Evolutionary conservation across 176 grass and related monocot species (phyloP).

Genomic region (Bolboschoenus planiculmis): DNA sequence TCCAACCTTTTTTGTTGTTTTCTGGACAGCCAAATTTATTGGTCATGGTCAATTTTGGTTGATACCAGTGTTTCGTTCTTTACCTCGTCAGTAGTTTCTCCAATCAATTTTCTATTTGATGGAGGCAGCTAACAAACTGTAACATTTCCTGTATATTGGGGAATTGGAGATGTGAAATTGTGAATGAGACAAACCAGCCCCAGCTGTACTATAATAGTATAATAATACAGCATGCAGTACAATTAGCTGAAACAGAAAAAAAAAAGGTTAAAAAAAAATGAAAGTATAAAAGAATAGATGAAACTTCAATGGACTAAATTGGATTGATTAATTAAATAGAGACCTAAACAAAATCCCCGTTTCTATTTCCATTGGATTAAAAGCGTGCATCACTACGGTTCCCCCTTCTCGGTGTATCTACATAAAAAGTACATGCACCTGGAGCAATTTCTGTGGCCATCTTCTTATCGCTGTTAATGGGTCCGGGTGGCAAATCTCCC

Average conservation of each 20-base stretch:
- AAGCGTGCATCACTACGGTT: background rate
- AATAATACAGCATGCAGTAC: background rate
- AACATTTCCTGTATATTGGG: background rate
- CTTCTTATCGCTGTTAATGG: background rate
- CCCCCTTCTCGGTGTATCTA: background rate
- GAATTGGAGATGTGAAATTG: constrained; percentile 2
- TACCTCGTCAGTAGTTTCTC: background rate
- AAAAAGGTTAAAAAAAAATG: background rate
- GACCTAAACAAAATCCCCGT: background rate
- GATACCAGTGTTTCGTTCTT: background rate
- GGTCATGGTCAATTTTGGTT: constrained; percentile 3
- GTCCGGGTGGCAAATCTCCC: background rate
- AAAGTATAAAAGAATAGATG: background rate
- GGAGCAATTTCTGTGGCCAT: background rate
- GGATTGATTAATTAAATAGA: background rate
- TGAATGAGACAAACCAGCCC: background rate
- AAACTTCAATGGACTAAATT: background rate
- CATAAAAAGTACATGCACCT: background rate
- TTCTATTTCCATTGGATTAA: background rate
- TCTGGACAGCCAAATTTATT: background rate
- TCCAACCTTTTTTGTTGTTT: background rate
- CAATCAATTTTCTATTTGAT: background rate
- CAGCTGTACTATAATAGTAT: background rate
- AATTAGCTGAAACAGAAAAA: background rate
- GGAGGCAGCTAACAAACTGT: background rate